Evolutionary conservation across 176 grass and related monocot genomes (phyloP).

Genomic region (Secale cereale): DNA sequence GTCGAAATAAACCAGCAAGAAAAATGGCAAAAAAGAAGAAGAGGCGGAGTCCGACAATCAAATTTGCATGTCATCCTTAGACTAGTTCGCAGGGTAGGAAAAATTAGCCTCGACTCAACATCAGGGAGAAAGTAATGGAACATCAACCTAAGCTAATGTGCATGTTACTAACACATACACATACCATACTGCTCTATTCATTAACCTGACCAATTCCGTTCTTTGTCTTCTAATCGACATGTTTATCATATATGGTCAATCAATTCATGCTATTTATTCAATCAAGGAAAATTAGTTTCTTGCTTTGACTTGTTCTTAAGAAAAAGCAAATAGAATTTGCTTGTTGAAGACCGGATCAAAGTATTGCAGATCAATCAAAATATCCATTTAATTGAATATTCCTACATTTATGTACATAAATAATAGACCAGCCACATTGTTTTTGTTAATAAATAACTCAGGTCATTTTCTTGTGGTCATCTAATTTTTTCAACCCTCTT

Average conservation of each 20-base stretch:
- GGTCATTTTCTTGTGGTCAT: not conserved
- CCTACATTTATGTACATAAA: not conserved
- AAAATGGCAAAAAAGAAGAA: not conserved
- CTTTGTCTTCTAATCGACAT: not conserved
- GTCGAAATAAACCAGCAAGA: not conserved
- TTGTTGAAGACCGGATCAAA: too few relatives aligned
- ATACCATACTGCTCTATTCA: not conserved
- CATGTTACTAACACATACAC: not conserved
- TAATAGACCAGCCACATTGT: not conserved
- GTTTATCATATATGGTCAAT: not conserved
- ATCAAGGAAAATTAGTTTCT: not conserved
- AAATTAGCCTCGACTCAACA: not conserved
- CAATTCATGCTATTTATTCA: not conserved
- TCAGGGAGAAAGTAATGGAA: not conserved
- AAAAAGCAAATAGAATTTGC: too few relatives aligned
- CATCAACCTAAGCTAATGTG: not conserved
- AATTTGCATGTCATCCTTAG: not conserved
- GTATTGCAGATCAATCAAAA: too few relatives aligned
- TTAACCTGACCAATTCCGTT: not conserved
- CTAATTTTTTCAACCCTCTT: not conserved
- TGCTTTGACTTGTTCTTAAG: not conserved
- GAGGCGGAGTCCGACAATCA: not conserved
- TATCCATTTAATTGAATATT: not conserved
- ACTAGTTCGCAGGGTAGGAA: not conserved
- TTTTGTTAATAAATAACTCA: not conserved